phyloP scores from a whole-genome alignment of 306 rosid species.

The Vigna mungo region DNA sequence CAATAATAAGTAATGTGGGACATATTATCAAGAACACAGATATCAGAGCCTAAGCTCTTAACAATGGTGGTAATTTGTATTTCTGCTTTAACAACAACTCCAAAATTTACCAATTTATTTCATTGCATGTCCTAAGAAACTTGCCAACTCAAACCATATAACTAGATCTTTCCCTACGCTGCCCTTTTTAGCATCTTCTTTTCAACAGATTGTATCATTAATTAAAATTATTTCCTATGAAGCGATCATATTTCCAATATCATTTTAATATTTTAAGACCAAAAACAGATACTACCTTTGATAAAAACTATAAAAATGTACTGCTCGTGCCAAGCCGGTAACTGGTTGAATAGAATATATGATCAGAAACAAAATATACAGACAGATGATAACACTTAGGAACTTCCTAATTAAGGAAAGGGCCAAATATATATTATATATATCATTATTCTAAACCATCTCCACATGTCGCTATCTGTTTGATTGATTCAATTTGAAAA shows the following conservation, averaged over 20 bases:
- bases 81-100: no score
- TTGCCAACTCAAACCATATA: background rate
- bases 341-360: background rate
- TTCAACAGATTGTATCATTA: background rate
- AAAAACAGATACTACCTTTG: no score
- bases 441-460: slow-evolving; percentile 45
- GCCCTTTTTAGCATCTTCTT: background rate
- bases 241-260: background rate
- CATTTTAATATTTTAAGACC: background rate
- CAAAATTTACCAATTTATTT: no score
- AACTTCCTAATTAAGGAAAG: slow-evolving; percentile 11
- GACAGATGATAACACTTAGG: background rate
- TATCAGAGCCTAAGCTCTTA: no score
- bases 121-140: no score
- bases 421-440: slow-evolving; percentile 26
- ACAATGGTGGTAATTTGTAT: no score
- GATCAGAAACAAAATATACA: slow-evolving; percentile 10
- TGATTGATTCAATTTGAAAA: slow-evolving; percentile 42
- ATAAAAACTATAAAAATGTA: background rate
- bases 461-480: slow-evolving; percentile 45
- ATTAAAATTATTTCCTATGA: background rate
- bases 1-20: no score
- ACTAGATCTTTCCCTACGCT: no score
- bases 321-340: background rate
- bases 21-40: no score